These are phyloP conservation scores for Apiospora hydei DNA, from an alignment of 2,329 filamentous ascomycete species.

Conservation along the genomic window DNA sequence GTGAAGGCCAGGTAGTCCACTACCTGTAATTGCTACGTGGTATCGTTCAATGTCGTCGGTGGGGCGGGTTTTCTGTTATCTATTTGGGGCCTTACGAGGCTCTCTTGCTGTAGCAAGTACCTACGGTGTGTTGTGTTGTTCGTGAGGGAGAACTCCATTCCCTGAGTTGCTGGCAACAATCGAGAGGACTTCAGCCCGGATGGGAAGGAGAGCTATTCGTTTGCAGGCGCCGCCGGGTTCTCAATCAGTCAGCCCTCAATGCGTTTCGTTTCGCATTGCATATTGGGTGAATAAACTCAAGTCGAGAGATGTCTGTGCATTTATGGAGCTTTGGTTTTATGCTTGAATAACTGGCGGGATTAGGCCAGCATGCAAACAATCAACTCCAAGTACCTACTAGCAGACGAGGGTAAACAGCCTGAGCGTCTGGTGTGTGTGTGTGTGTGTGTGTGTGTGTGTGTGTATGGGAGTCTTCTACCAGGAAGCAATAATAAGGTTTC, in stretches of 20 bases:
- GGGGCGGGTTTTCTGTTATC: not conserved
- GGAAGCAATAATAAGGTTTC: slow-evolving; percentile 10
- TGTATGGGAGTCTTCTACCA: not conserved
- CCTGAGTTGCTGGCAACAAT: not conserved
- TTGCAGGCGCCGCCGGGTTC: not conserved
- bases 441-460: too few relatives aligned
- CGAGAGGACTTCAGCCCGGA: not conserved
- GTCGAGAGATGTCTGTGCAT: slow-evolving; percentile 12
- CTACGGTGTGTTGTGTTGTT: not conserved
- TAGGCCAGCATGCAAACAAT: not conserved
- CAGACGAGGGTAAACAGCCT: not conserved
- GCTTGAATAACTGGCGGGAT: slow-evolving; percentile 10
- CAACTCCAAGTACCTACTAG: not conserved
- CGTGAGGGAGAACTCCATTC: not conserved
- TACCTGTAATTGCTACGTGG: slow-evolving; percentile 19
- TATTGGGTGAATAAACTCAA: not conserved
- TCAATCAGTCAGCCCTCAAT: not conserved
- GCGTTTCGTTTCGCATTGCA: slow-evolving; percentile 16
- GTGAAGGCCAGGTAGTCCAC: slow-evolving; percentile 7
- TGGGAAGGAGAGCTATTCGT: not conserved
- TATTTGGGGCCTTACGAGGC: slow-evolving; percentile 9
- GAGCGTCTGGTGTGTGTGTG: not conserved
- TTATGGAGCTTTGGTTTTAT: not conserved
- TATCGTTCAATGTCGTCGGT: slow-evolving; percentile 4
- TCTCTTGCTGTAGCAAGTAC: not conserved